Evolutionary conservation across 495 filamentous ascomycete species (phyloP), one percentile per base, ranked within the genome.

Genomic region (Penicillium turbatum): DNA sequence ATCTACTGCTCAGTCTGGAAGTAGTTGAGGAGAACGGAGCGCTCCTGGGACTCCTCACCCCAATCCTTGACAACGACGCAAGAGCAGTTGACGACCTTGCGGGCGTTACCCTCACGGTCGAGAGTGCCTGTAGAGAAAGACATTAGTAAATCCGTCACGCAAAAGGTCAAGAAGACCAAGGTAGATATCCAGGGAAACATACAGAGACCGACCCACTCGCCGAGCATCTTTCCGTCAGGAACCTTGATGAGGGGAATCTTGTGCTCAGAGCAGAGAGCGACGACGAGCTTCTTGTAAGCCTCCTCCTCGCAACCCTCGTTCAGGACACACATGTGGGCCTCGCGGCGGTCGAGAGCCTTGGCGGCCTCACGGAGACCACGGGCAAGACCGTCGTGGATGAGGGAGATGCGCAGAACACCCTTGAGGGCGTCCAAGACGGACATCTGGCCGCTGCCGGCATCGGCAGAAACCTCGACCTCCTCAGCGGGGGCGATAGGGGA

Each of bases 1-100:
- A 65, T 72, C 65, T 86, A 86, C 72, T 85, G 82, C 79, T 85
- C 83, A 68, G 90, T 96, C 79, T 93, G 87, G 90, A 97, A 97
- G 88, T 97, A 97, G 84, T 97, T 93, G 67, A 97, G 89, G 73
- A 97, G 87, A 75, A 97, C 88, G 65, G 88, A 87, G 65, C 93
- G 89, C 83, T 97, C 93, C 76, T 95, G 90, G 63, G 88, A 92
- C 82, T 97, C 93, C 83, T 97, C 92, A 82, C 93, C 93, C 93
- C 93, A 98, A 72, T 98, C 91, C 80, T 89, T 88, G 59, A 98
- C 93, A 48, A 97, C 93, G 65, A 97, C 93, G 81, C 93, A 97
- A 67, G 92, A 97, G 88, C 93, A 98, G 85, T 98, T 98, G 76
- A 98, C 93, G 60, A 98, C 95, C 84, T 98, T 98, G 75, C 93